Evolutionary conservation across 164 flowering plant species (phyloP).

Genomic region (Malania oleifera): DNA sequence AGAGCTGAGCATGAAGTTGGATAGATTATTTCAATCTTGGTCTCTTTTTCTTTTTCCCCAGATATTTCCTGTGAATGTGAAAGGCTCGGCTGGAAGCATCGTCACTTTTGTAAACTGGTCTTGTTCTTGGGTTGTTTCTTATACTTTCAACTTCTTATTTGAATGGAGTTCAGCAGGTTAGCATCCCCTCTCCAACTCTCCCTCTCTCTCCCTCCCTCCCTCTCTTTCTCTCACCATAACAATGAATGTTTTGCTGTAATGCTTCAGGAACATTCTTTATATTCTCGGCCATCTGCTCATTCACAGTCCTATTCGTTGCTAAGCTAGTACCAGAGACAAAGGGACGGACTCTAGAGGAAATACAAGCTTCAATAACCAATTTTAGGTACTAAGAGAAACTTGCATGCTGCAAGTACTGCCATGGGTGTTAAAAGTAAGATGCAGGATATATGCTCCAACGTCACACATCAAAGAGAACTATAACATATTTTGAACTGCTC

Average conservation of each 20-base stretch:
- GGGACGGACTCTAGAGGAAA: slow-evolving; percentile 19
- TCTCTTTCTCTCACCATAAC: background rate
- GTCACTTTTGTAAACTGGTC: slow-evolving; percentile 7
- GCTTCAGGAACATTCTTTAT: slow-evolving; percentile 19
- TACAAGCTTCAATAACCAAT: slow-evolving; percentile 15
- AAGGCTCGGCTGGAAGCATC: slow-evolving; percentile 23
- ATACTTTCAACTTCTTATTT: slow-evolving; percentile 19
- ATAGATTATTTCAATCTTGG: background rate
- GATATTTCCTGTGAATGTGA: slow-evolving; percentile 20
- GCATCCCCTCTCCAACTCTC: background rate
- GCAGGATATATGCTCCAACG: too few species aligned
- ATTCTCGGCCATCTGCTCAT: background rate
- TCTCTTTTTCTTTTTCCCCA: background rate
- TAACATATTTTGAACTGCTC: too few species aligned
- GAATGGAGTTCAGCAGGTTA: slow-evolving; percentile 22
- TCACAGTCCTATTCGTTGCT: slow-evolving; percentile 1
- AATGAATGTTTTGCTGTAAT: background rate
- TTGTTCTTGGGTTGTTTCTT: slow-evolving; percentile 12
- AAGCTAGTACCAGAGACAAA: slow-evolving; percentile 23
- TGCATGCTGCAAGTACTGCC: too few species aligned
- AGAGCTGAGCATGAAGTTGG: background rate
- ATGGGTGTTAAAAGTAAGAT: too few species aligned
- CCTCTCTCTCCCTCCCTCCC: background rate
- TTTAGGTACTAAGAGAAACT: too few species aligned
- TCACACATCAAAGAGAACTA: too few species aligned